These are phyloP conservation scores for Backusella macrospora DNA, from an alignment of 192 early-diverging fungal species.

Conservation along the genomic window DNA sequence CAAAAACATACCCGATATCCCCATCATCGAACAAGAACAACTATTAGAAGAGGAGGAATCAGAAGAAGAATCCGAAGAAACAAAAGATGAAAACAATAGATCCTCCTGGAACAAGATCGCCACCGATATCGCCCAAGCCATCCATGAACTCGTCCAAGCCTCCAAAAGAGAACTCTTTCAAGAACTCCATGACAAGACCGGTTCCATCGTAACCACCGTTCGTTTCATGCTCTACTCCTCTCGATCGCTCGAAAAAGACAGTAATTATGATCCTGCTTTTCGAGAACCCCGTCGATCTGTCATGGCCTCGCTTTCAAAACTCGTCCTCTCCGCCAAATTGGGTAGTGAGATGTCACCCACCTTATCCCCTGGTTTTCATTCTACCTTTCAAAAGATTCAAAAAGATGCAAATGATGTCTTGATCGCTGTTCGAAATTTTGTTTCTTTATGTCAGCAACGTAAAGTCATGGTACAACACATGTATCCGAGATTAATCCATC, in stretches of 20 bases:
- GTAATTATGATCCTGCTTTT: conserved; percentile 37
- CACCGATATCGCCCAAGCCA: conserved; percentile 46
- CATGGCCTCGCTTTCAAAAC: conserved; percentile 66
- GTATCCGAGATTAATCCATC: conserved; percentile 28
- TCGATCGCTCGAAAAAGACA: conserved; percentile 66
- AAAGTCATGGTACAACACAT: conserved; percentile 44
- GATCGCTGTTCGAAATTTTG: conserved; percentile 66
- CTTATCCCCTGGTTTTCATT: conserved; percentile 63
- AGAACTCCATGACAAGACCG: conserved; percentile 26
- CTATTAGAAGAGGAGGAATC: neutral
- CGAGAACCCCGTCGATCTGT: conserved; percentile 48
- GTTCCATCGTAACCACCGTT: conserved; percentile 66
- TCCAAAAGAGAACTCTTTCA: conserved; percentile 16
- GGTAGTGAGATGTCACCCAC: conserved; percentile 66
- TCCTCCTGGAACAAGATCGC: conserved; percentile 55
- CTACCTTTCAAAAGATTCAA: conserved; percentile 66
- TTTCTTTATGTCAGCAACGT: conserved; percentile 41
- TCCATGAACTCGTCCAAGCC: conserved; percentile 55
- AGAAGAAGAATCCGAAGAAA: neutral
- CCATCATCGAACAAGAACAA: neutral
- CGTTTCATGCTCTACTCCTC: conserved; percentile 84
- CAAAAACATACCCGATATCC: neutral
- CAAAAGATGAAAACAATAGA: neutral
- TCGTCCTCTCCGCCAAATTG: conserved; percentile 72
- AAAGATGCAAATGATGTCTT: conserved; percentile 64